These are phyloP conservation scores for Lentinula lateritia DNA, from an alignment of 768 basidiomycete species.

Conservation along the genomic window DNA sequence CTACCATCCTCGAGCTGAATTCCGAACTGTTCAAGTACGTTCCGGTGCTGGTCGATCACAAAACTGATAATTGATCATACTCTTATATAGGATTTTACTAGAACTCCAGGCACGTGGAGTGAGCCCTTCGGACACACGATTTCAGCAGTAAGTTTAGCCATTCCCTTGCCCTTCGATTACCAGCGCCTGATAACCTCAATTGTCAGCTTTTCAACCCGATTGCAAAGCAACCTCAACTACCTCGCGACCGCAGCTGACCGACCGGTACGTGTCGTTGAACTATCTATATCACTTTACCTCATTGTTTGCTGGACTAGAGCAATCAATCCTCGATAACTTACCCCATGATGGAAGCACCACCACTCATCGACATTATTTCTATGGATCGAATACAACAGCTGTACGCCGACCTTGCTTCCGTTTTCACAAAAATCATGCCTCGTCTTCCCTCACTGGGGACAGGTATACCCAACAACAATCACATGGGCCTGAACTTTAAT, in stretches of 20 bases:
- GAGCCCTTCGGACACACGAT: slow-evolving; percentile 39
- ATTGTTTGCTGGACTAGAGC: not conserved
- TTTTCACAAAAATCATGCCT: slow-evolving; percentile 55
- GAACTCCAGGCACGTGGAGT: slow-evolving; percentile 55
- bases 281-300: not conserved
- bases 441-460: slow-evolving; percentile 29
- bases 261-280: slow-evolving; percentile 37
- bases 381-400: slow-evolving; percentile 61
- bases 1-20: slow-evolving; percentile 61
- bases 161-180: not conserved
- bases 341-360: slow-evolving; percentile 52
- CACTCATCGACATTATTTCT: slow-evolving; percentile 43
- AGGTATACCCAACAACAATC: slow-evolving; percentile 19
- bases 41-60: not conserved
- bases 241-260: slow-evolving; percentile 64
- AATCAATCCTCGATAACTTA: not conserved
- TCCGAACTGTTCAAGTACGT: slow-evolving; percentile 62
- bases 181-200: slow-evolving; percentile 8
- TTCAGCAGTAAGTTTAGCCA: slow-evolving; percentile 43
- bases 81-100: slow-evolving; percentile 45
- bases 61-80: not conserved
- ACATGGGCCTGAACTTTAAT: slow-evolving; percentile 15
- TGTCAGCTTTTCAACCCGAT: slow-evolving; percentile 49
- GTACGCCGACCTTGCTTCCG: slow-evolving; percentile 52
- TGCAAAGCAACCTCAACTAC: slow-evolving; percentile 71